Base-by-base conservation (phyloP, 2,329 filamentous ascomycete species). In the Penicillium decumbens region DNA sequence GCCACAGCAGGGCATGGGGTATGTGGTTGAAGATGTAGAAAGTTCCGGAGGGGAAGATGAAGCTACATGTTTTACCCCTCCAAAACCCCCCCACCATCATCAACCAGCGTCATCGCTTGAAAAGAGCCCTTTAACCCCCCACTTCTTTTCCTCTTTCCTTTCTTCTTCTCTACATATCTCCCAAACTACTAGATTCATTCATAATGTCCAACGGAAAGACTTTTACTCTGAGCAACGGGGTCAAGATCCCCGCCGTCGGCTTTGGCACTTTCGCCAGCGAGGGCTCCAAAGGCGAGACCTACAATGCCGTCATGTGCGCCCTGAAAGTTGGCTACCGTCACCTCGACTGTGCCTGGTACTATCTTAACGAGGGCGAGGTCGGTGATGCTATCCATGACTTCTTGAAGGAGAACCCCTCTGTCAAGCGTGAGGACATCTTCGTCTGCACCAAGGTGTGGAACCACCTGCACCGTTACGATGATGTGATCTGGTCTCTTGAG, bases 221-320 rank as follows among this genome's bases (percentile, higher is more conserved):
- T 40, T 80, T 76, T 70, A 78, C 68, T 55, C 73, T 82, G 44
- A 77, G 69, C 73, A 81, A 80, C 63, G 79, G 78, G 59, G 78
- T 84, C 51, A 76, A 75, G 64, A 81, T 85, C 57, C 82, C 82
- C 53, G 81, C 75, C 41, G 70, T 85, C 28, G 82, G 82, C 24
- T 85, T 85, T 60, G 82, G 82, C 58, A 85, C 82, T 58, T 85
- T 84, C 62, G 79, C 81, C 66, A 86, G 79, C 67, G 84, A 88
- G 71, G 84, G 82, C 49, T 65, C 74, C 54, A 73, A 75, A 57
- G 80, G 80, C 33, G 79, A 82, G 71, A 78, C 78, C 39, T 82
- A 83, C 72, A 75, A 72, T 49, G 76, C 76, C 30, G 74, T 76
- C 47, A 65, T 67, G 13, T 74, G 75, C 63, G 78, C 78, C 13